A percentile compares a stretch with the other conserved stretches of the same genome.
phyloP scores from a whole-genome alignment of 805 yeast genomes.

The Kurtzmaniella fragi region DNA sequence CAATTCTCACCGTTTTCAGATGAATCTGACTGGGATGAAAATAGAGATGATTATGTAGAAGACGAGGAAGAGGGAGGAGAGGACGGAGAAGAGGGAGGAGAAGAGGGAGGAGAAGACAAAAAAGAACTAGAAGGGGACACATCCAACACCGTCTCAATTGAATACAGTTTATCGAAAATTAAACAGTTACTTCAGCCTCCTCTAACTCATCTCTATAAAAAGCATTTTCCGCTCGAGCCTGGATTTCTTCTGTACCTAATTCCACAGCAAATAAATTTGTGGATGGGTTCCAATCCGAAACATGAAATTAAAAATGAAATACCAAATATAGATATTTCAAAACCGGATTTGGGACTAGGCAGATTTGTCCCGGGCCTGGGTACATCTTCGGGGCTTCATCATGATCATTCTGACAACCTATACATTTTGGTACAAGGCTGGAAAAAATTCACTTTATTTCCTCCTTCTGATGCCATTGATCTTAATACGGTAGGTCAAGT shows the following conservation, averaged over 20 bases:
- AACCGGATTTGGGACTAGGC: constrained; percentile 39
- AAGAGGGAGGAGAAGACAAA: constrained; percentile 18
- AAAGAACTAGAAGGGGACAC: constrained; percentile 13
- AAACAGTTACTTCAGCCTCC: constrained; percentile 59
- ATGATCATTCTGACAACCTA: constrained; percentile 75
- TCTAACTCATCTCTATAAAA: constrained; percentile 32
- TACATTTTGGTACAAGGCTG: constrained; percentile 57
- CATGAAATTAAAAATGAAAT: constrained; percentile 11
- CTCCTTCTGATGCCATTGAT: constrained; percentile 57
- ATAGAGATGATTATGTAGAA: constrained; percentile 11
- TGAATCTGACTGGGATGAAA: constrained; percentile 6
- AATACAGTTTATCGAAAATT: constrained; percentile 30
- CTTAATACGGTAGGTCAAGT: constrained; percentile 63
- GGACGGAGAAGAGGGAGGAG: constrained; percentile 16
- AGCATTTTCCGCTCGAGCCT: constrained; percentile 38
- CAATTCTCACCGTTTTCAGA: constrained; percentile 4
- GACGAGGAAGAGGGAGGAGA: constrained; percentile 17
- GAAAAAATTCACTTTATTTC: constrained; percentile 62
- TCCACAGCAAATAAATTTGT: constrained; percentile 70
- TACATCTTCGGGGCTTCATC: constrained; percentile 70
- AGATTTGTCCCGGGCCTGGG: constrained; percentile 54
- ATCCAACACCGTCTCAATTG: constrained; percentile 39
- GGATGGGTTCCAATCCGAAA: constrained; percentile 50
- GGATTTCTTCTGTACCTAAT: constrained; percentile 35
- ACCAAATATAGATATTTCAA: constrained; percentile 11